Percentiles rank a stretch among this genome's conserved stretches.
These are phyloP conservation scores for Psilocybe subaeruginosa DNA, from an alignment of 768 basidiomycete species.

Conservation along the genomic window DNA sequence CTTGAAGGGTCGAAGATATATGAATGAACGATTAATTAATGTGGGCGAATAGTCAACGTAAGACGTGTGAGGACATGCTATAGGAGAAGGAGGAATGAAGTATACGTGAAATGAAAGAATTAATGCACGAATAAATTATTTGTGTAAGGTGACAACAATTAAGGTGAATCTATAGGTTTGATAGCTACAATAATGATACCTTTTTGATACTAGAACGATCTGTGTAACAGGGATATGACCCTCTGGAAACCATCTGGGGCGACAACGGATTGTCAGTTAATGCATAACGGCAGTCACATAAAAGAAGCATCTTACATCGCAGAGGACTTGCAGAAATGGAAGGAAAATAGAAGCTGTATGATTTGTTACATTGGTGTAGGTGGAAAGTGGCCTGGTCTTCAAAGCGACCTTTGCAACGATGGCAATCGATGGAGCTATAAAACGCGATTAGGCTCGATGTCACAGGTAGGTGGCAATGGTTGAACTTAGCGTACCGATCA, in stretches of 20 bases:
- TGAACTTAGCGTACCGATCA: conserved; percentile 36
- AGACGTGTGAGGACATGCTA: not conserved
- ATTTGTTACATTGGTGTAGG: conserved; percentile 24
- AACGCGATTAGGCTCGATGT: conserved; percentile 1
- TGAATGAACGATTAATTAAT: not conserved
- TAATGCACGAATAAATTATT: not conserved
- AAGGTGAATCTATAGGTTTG: not conserved
- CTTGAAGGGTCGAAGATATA: not conserved
- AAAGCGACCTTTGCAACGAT: conserved; percentile 24
- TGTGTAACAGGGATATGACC: not conserved
- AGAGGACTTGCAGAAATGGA: conserved; percentile 2
- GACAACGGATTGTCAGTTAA: not conserved
- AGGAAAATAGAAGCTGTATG: not conserved
- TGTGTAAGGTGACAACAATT: not conserved
- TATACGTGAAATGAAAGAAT: not conserved
- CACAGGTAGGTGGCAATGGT: conserved; percentile 1
- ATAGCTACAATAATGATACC: not conserved
- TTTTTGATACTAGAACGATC: conserved; percentile 9
- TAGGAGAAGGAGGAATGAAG: not conserved
- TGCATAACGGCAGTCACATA: not conserved
- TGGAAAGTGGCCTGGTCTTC: conserved; percentile 21
- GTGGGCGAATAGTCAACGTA: not conserved
- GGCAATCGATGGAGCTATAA: conserved; percentile 24
- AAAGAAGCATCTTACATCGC: not conserved
- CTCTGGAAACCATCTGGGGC: not conserved